phyloP scores from a whole-genome alignment of 164 flowering plant genomes.

The Buxus sempervirens region DNA sequence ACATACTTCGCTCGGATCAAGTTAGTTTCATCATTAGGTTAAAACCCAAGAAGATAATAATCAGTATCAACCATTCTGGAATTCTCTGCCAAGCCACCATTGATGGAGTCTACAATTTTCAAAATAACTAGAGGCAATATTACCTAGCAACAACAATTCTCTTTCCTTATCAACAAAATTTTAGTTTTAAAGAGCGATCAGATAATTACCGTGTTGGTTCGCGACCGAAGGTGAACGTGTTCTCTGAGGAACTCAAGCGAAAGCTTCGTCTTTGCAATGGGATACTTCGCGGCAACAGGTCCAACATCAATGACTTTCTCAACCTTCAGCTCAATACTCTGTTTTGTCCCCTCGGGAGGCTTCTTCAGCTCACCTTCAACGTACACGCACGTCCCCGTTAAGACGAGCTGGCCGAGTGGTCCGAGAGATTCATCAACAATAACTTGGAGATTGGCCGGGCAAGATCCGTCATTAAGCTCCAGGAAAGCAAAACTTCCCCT shows the following conservation, averaged over 20 bases:
- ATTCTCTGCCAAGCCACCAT: background rate
- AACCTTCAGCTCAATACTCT: slow-evolving; percentile 76
- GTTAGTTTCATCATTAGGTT: background rate
- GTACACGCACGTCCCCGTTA: slow-evolving; percentile 71
- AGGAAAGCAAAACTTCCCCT: slow-evolving; percentile 79
- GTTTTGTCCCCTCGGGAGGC: slow-evolving; percentile 78
- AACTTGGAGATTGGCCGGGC: slow-evolving; percentile 78
- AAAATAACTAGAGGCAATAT: too few species aligned
- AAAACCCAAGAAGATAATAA: background rate
- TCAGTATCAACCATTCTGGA: background rate
- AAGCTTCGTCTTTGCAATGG: slow-evolving; percentile 72
- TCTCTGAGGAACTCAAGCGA: slow-evolving; percentile 79
- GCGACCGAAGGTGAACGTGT: slow-evolving; percentile 63
- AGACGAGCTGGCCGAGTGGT: slow-evolving; percentile 47
- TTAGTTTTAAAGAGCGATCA: background rate
- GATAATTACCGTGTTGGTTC: slow-evolving; percentile 72
- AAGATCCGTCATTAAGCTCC: slow-evolving; percentile 87
- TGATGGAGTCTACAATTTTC: background rate
- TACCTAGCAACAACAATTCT: background rate
- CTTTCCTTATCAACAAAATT: background rate
- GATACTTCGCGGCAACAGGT: slow-evolving; percentile 66
- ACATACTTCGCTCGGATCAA: background rate
- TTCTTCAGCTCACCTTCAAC: slow-evolving; percentile 66
- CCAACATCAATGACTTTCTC: slow-evolving; percentile 64
- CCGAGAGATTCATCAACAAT: slow-evolving; percentile 54